Evolutionary conservation across 2,329 filamentous ascomycete species (phyloP), one percentile per base, ranked within the genome.

Genomic region (Stagonosporopsis vannaccii): DNA sequence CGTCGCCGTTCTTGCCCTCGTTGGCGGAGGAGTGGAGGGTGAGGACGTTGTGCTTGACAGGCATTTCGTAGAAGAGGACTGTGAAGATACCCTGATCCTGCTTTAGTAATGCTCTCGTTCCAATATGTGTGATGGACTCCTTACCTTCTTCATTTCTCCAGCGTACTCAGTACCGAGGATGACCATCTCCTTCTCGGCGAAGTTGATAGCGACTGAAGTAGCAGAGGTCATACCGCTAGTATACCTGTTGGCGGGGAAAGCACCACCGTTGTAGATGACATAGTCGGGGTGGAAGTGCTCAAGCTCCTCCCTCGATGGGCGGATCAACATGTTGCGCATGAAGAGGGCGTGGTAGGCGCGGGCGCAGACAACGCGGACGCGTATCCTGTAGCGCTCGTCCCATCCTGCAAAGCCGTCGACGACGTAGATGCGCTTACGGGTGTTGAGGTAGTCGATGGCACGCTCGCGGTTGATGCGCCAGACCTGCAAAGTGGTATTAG

Each of bases 301-400:
- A 51, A 99, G 89, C 84, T 99, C 93, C 81, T 96, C 91, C 62
- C 86, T 87, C 49, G 88, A 84, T 62, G 95, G 95, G 70, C 95
- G 90, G 84, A 99, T 99, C 76, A 99, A 90, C 95, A 99, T 99
- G 86, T 99, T 99, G 77, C 93, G 91, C 95, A 99, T 99, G 88
- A 99, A 99, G 65, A 99, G 87, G 61, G 95, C 95, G 86, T 99
- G 95, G 86, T 99, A 99, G 80, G 95, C 95, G 77, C 95, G 93
- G 67, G 95, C 95, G 82, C 95, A 99, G 76, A 99, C 93, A 65
- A 99, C 94, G 75, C 95, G 93, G 72, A 99, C 95, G 73, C 89
- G 91, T 82, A 99, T 98, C 68, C 93, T 87, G 85, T 99, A 99
- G 79, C 95, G 93, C 84, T 96, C 90, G 72, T 99, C 95, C 95